Evolutionary conservation across 768 basidiomycete species (phyloP).

Genomic region (Austroboletus eburneus): DNA sequence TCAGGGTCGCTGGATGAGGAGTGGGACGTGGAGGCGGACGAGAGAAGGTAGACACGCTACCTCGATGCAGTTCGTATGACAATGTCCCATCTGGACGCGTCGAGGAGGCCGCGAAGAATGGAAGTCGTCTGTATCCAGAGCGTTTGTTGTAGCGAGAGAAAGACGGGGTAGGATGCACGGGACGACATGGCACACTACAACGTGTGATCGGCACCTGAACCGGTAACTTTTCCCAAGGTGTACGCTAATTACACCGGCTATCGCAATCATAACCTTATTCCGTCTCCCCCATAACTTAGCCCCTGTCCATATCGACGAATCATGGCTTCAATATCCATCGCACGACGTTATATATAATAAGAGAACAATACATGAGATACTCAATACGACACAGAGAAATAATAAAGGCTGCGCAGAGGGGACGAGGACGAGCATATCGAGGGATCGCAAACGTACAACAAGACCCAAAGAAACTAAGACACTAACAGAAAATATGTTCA

Average conservation of each 20-base stretch:
- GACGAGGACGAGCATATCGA: slow-evolving; percentile 25
- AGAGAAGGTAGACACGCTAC: slow-evolving; percentile 39
- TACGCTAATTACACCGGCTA: too few relatives aligned
- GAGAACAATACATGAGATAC: slow-evolving; percentile 27
- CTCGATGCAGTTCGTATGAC: slow-evolving; percentile 54
- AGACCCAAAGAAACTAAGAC: slow-evolving; percentile 9
- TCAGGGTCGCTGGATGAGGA: slow-evolving; percentile 58
- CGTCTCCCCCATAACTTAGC: slow-evolving; percentile 1
- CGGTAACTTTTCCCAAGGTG: slow-evolving; percentile 10
- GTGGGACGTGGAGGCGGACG: slow-evolving; percentile 9
- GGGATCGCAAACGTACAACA: slow-evolving; percentile 29
- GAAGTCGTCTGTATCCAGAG: slow-evolving; percentile 56
- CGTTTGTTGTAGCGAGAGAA: slow-evolving; percentile 62
- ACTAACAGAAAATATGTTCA: too few relatives aligned
- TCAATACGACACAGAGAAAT: slow-evolving; percentile 27
- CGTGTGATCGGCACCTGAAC: slow-evolving; percentile 10
- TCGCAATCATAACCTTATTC: neutral
- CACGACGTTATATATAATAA: slow-evolving; percentile 12
- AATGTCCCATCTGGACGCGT: slow-evolving; percentile 70
- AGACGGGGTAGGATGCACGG: slow-evolving; percentile 60
- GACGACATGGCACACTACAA: slow-evolving; percentile 30
- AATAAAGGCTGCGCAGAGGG: slow-evolving; percentile 8
- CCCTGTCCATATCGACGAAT: slow-evolving; percentile 2
- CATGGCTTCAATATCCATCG: neutral
- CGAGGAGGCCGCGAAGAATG: slow-evolving; percentile 55